These are phyloP conservation scores for Blastobotrys buckinghamii DNA, from an alignment of 1,139 yeast genomes.

Conservation along the genomic window DNA sequence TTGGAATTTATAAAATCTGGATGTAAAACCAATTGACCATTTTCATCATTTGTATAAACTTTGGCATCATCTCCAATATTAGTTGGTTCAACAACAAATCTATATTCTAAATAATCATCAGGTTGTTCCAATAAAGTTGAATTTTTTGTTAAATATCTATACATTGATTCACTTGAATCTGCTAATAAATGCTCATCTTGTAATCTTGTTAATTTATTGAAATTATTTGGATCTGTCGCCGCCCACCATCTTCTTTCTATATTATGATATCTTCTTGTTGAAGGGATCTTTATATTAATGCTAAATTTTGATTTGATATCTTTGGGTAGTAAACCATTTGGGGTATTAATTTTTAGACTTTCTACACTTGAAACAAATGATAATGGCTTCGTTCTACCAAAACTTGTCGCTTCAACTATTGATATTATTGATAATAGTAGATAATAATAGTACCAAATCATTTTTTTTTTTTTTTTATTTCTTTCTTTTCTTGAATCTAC, in stretches of 20 bases:
- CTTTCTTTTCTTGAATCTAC: too few species aligned
- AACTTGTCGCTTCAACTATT: slow-evolving; percentile 11
- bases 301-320: slow-evolving; percentile 14
- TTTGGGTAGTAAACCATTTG: slow-evolving; percentile 10
- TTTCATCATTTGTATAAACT: slow-evolving; percentile 17
- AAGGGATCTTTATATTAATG: slow-evolving; percentile 23
- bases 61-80: slow-evolving; percentile 11
- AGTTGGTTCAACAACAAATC: slow-evolving; percentile 27
- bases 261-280: slow-evolving; percentile 24
- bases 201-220: slow-evolving; percentile 8
- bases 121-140: slow-evolving; percentile 26
- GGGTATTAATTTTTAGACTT: slow-evolving; percentile 4
- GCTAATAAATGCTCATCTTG: neutral
- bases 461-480: too few species aligned
- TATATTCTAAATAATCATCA: slow-evolving; percentile 22
- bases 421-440: neutral
- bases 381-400: slow-evolving; percentile 20
- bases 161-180: slow-evolving; percentile 21
- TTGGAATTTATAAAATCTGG: slow-evolving; percentile 18
- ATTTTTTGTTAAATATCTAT: slow-evolving; percentile 26
- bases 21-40: slow-evolving; percentile 23
- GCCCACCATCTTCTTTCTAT: slow-evolving; percentile 31
- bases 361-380: slow-evolving; percentile 22
- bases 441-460: neutral
- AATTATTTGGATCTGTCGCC: slow-evolving; percentile 28